Evolutionary conservation across 768 basidiomycete species (phyloP).

Genomic region (Cyclocybe cylindracea): DNA sequence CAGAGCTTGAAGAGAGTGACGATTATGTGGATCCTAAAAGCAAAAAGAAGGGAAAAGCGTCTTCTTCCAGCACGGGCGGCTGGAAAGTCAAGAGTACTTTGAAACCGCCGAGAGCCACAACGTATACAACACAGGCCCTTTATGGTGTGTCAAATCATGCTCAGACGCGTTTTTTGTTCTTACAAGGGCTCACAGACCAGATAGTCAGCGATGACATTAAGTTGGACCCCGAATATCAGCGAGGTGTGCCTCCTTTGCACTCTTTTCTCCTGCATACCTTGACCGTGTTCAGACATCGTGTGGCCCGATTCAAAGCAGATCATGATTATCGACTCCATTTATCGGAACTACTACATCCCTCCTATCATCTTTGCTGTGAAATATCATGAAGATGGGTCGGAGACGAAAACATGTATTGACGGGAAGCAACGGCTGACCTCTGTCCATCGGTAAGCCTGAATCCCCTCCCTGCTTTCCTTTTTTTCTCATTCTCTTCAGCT

Average conservation of each 20-base stretch:
- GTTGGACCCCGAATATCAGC: slow-evolving; percentile 78
- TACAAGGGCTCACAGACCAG: slow-evolving; percentile 49
- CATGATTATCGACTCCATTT: slow-evolving; percentile 74
- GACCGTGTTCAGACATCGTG: slow-evolving; percentile 57
- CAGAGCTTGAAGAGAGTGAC: slow-evolving; percentile 30
- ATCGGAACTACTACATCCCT: slow-evolving; percentile 52
- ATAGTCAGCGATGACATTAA: slow-evolving; percentile 64
- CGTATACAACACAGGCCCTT: slow-evolving; percentile 62
- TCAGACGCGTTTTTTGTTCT: slow-evolving; percentile 4
- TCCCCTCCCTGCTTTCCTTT: not conserved
- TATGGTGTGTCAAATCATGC: slow-evolving; percentile 45
- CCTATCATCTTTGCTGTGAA: slow-evolving; percentile 43
- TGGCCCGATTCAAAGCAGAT: slow-evolving; percentile 80
- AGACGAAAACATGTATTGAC: slow-evolving; percentile 70
- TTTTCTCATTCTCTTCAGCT: slow-evolving; percentile 35
- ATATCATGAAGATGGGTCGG: slow-evolving; percentile 59
- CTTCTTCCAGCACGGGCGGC: slow-evolving; percentile 2
- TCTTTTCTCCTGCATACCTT: not conserved
- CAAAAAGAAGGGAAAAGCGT: slow-evolving; percentile 14
- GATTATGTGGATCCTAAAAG: slow-evolving; percentile 18
- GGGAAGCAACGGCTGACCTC: slow-evolving; percentile 83
- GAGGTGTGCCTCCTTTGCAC: slow-evolving; percentile 43
- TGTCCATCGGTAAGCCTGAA: slow-evolving; percentile 55
- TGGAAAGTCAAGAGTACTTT: slow-evolving; percentile 47
- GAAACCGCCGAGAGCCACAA: slow-evolving; percentile 58